Conservation (phyloP, 306 rosid species). For the Glycine soja region DNA sequence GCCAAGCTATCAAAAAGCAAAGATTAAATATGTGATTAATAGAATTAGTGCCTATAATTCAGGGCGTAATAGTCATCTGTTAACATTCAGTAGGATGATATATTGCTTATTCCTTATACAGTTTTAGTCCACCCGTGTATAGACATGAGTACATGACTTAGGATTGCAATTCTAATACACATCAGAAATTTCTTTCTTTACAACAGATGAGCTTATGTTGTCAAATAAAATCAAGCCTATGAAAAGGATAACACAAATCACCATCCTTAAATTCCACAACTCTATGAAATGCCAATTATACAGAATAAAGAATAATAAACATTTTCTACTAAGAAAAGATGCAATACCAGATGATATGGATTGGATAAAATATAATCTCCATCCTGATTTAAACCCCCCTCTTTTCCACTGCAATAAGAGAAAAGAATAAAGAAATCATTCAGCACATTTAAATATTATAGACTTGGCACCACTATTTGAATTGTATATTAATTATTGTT, state of each 20-base stretch:
- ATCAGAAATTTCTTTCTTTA: neutral
- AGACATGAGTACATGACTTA: neutral
- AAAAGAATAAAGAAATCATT: conserved; percentile 2
- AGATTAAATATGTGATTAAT: neutral
- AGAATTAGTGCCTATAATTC: neutral
- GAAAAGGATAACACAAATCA: conserved; percentile 22
- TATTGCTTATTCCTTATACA: neutral
- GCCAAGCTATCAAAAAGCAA: conserved; percentile 32
- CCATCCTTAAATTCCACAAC: conserved; percentile 16
- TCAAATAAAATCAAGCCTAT: conserved; percentile 23
- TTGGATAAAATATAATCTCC: conserved; percentile 87
- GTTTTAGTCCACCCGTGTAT: neutral
- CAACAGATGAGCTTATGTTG: conserved; percentile 27
- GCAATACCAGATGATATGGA: conserved; percentile 91
- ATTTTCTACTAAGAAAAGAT: conserved; percentile 29
- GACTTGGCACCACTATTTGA: conserved; percentile 38
- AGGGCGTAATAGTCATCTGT: neutral
- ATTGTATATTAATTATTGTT: conserved; percentile 1
- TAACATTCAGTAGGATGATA: neutral
- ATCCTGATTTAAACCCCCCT: conserved; percentile 80
- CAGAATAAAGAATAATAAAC: conserved; percentile 14
- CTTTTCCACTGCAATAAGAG: conserved; percentile 78
- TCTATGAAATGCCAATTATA: conserved; percentile 8
- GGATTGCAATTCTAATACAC: neutral
- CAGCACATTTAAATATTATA: conserved; percentile 26